Evolutionary conservation across 2,329 filamentous ascomycete genomes (phyloP).

Genomic region (Epichloe hybrida): DNA sequence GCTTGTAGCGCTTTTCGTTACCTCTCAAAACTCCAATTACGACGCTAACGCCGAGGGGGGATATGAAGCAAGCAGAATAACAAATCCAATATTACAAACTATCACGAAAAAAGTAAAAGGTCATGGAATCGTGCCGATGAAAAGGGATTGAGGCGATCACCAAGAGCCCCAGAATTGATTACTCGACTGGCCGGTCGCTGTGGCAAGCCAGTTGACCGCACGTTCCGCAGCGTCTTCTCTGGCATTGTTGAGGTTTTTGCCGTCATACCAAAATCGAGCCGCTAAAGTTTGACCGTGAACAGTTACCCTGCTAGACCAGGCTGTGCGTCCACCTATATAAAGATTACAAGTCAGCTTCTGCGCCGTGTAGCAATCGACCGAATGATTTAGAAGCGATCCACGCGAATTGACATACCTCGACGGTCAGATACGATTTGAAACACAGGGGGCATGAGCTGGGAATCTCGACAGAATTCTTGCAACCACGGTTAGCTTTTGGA

Average conservation of each 20-base stretch:
- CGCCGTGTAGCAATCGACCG: not conserved
- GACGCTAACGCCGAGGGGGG: not conserved
- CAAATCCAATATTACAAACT: not conserved
- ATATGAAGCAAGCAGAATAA: not conserved
- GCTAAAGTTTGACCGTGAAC: slow-evolving; percentile 50
- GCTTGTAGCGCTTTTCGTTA: not conserved
- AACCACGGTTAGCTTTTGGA: not conserved
- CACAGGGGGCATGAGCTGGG: slow-evolving; percentile 38
- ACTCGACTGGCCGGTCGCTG: slow-evolving; percentile 17
- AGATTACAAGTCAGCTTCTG: not conserved
- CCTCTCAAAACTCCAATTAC: not conserved
- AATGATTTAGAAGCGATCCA: not conserved
- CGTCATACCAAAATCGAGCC: slow-evolving; percentile 88
- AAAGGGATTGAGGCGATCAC: not conserved
- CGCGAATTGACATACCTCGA: slow-evolving; percentile 39
- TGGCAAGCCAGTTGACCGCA: slow-evolving; percentile 46
- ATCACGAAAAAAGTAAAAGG: not conserved
- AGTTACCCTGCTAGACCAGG: slow-evolving; percentile 75
- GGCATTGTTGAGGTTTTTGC: slow-evolving; percentile 74
- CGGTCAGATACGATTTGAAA: slow-evolving; percentile 65
- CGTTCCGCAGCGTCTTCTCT: slow-evolving; percentile 85
- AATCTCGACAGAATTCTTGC: slow-evolving; percentile 44
- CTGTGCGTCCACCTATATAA: slow-evolving; percentile 64
- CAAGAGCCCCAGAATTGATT: slow-evolving; percentile 14
- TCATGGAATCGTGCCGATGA: not conserved